Base-by-base conservation (phyloP, 768 basidiomycete genomes). In the Suillus weaverae region DNA sequence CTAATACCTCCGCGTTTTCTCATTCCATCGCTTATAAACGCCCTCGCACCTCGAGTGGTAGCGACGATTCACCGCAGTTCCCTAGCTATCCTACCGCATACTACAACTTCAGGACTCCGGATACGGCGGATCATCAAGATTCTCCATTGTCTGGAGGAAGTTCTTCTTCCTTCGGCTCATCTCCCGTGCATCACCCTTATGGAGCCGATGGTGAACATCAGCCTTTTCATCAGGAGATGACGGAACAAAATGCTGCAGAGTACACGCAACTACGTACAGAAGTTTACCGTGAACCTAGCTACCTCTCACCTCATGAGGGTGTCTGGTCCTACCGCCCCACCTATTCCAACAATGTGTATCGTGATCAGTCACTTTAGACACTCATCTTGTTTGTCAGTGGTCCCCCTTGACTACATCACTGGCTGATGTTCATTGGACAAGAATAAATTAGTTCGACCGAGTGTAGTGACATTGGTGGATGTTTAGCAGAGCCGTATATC, bases 11-110 rank as follows among this genome's bases (percentile, higher is more conserved):
- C 14, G 36, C 14, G 20, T 66, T 64, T 30, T 39, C 54, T 67
- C 68, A 72, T 22, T 14, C 50, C 9, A 13, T 56, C 14, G 26
- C 43, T 35, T 68, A 61, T 33, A 71, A 53, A 60, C 73, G 69
- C 14, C 63, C 66, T 56, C 73, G 69, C 50, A 56, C 39, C 38
- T 30, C 26, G 10, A 59, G 57, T 36, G 18, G 39, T 20, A 13
- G 39, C 26, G 26, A 41, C 6, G 57, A 30, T 1, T 43, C 39
- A 13, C 18, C 38, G 5, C 57, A 59, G 26, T 30, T 39, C 6
- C 5, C 57, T 32, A 20, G 18, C 41, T 59, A 41, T 41, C 39
- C 38, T 20, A 18, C 30, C 30, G 2, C 57, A 7, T 59, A 59
- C 39, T 41, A 30, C 26, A 20, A 41, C 26, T 32, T 30, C 16